Evolutionary conservation across 371 early-diverging fungal species (phyloP), one percentile per base, ranked within the genome.

Genomic region (Syncephalis fuscata): DNA sequence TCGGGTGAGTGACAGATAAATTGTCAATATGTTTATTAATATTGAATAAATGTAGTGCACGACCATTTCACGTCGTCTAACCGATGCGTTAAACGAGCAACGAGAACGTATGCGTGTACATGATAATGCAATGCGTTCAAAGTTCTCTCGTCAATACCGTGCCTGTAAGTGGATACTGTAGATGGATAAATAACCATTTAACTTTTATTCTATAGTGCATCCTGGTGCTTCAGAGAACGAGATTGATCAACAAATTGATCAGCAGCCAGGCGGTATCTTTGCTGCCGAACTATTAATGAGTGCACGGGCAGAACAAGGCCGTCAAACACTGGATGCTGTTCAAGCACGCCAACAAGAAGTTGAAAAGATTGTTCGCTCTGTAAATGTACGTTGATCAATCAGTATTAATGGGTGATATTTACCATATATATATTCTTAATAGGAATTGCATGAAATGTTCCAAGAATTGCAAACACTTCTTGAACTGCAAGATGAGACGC

Each of bases 361-460:
- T 44, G 71, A 83, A 48, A 73, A 76, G 59, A 87, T 89, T 52
- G 87, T 25, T 21, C n/a, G 23, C 20, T 41, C 24, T 4, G 17
- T 37, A 10, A n/a, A 32, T 23, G 37, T 17, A 26, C 48, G 5
- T 15, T 20, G n/a, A n/a, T n/a, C n/a, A 25, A 45, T 44, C 20
- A 32, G 2, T n/a, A 21, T 32, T 39, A 39, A 14, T 22, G 23
- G 16, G 17, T 16, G 16, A 4, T 22, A 43, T 39, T 48, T 19
- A 3, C 32, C 48, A 23, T 37, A 14, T 7, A 53, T 51, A 20
- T 22, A 20, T 27, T 39, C 7, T 20, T 11, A 50, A 10, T 67
- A 82, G 84, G 89, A 89, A 72, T 59, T 89, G 45, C 85, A 86
- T 58, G 85, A 87, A 67, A 63, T 89, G 48, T 89, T 89, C 56